Evolutionary conservation across 176 grass and related monocot genomes (phyloP).

Genomic region (Bonia amplexicaulis): DNA sequence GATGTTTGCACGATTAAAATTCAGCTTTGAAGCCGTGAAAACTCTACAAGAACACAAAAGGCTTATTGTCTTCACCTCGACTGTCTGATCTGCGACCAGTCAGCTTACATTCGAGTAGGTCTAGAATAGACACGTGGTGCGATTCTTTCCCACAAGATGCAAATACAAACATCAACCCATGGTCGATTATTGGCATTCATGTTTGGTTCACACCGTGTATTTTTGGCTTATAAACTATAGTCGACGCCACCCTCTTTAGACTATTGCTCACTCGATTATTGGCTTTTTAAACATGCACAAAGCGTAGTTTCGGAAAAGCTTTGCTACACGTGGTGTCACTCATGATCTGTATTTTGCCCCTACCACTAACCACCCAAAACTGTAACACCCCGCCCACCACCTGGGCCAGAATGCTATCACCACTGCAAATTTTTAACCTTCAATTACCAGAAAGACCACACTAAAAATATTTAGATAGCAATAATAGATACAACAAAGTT

Average conservation of each 20-base stretch:
- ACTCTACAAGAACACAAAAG: neutral
- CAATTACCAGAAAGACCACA: too few species aligned
- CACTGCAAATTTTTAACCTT: too few species aligned
- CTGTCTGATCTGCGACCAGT: neutral
- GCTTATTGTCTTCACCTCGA: neutral
- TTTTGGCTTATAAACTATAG: neutral
- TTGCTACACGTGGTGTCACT: too few species aligned
- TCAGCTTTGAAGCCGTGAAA: neutral
- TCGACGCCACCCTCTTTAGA: neutral
- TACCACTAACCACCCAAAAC: neutral
- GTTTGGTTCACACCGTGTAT: neutral
- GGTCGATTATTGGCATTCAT: neutral
- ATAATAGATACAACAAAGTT: too few species aligned
- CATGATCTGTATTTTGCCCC: neutral
- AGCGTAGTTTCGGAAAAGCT: neutral
- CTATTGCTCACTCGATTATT: neutral
- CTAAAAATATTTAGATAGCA: too few species aligned
- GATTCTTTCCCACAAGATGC: neutral
- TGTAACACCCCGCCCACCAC: too few species aligned
- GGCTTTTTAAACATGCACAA: neutral
- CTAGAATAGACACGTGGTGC: neutral
- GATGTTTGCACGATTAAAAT: neutral
- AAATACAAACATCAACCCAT: neutral
- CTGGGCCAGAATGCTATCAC: too few species aligned
- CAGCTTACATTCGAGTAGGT: neutral